These are phyloP conservation scores for Fraxinus pennsylvanica DNA, from an alignment of 257 asterid genomes.

Conservation along the genomic window DNA sequence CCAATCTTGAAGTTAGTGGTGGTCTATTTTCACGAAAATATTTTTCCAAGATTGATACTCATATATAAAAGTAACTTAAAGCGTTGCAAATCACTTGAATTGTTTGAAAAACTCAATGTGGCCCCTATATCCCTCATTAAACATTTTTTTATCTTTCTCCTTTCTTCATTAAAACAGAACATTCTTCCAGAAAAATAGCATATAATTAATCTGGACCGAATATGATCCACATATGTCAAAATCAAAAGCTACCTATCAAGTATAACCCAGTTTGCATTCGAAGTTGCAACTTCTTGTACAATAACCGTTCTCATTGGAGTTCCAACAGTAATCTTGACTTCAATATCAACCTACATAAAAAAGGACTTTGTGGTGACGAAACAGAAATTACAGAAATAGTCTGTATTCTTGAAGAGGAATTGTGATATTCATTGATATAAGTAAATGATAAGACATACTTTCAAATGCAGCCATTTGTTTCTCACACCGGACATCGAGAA, in stretches of 20 bases:
- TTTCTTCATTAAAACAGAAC: background rate
- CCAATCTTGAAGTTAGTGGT: background rate
- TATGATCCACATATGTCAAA: slow-evolving; percentile 9
- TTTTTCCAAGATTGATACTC: background rate
- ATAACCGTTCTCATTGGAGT: slow-evolving; percentile 54
- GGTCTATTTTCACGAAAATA: background rate
- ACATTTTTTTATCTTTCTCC: background rate
- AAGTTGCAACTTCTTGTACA: slow-evolving; percentile 51
- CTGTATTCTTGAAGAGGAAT: background rate
- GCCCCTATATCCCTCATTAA: background rate
- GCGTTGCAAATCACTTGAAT: background rate
- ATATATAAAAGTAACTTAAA: background rate
- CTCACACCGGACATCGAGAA: background rate
- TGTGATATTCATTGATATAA: background rate
- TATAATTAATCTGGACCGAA: background rate
- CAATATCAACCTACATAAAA: slow-evolving; percentile 59
- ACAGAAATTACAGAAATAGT: background rate
- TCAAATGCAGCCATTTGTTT: background rate
- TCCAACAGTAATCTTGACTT: slow-evolving; percentile 71
- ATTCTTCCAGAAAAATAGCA: background rate
- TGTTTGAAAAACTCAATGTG: background rate
- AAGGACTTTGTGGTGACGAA: background rate
- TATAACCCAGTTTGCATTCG: slow-evolving; percentile 60
- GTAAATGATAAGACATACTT: background rate
- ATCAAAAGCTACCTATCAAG: slow-evolving; percentile 55